Percentiles rank a stretch among this genome's conserved stretches.
Evolutionary conservation across 176 grass and related monocot species (phyloP).

Genomic region (Triticum dicoccoides): DNA sequence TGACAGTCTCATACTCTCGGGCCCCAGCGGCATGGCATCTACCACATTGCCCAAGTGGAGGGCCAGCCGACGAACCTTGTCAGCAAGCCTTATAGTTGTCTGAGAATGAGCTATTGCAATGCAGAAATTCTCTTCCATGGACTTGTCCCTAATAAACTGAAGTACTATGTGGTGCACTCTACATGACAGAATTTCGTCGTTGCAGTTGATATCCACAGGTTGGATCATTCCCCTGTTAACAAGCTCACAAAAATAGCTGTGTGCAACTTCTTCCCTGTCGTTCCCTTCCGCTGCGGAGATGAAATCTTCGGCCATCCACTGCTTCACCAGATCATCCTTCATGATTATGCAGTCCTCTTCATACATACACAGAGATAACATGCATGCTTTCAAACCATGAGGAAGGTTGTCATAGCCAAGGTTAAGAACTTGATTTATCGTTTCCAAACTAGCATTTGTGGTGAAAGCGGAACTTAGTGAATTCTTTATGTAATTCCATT

Average conservation of each 20-base stretch:
- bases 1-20: neutral
- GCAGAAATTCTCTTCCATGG: neutral
- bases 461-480: no score
- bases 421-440: no score
- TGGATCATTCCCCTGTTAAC: neutral
- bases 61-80: neutral
- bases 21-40: neutral
- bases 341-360: neutral
- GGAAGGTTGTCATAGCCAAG: neutral
- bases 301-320: neutral
- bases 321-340: neutral
- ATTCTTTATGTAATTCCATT: no score
- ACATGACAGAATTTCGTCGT: neutral
- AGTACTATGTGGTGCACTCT: neutral
- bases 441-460: no score
- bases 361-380: neutral
- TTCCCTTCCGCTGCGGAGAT: neutral
- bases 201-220: neutral
- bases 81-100: neutral
- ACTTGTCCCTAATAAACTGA: neutral
- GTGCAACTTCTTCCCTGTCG: neutral
- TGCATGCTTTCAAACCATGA: neutral
- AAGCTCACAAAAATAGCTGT: neutral
- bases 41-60: neutral
- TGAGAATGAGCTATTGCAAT: neutral